Percentiles rank a stretch among this genome's conserved stretches.
Conservation (phyloP, 495 filamentous ascomycete species). For the Aspergillus nanangensis region DNA sequence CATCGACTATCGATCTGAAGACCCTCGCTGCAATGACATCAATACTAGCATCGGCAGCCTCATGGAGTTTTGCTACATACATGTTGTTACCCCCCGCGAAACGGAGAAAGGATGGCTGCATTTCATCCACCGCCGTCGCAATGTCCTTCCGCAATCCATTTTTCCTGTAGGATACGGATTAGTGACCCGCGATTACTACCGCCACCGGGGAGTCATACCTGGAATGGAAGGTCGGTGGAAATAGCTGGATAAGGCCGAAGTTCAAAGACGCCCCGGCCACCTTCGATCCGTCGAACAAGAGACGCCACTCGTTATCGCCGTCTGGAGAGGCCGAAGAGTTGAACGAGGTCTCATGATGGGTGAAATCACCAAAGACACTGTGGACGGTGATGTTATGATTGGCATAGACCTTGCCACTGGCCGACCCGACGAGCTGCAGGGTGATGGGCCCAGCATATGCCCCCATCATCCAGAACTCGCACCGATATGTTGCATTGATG, state of each 20-base stretch:
- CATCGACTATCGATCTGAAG: constrained; percentile 42
- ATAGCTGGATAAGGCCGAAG: constrained; percentile 62
- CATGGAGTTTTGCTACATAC: background rate
- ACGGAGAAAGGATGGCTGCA: constrained; percentile 55
- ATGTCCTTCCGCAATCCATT: constrained; percentile 63
- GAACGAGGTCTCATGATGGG: constrained; percentile 27
- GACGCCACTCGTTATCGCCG: constrained; percentile 61
- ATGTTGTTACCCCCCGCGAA: constrained; percentile 68
- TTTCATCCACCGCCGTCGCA: constrained; percentile 46
- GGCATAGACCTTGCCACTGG: constrained; percentile 29
- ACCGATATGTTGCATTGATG: constrained; percentile 38
- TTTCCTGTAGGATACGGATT: constrained; percentile 29
- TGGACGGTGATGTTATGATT: constrained; percentile 29
- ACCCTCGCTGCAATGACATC: constrained; percentile 16
- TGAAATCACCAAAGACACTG: constrained; percentile 24
- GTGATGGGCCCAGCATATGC: constrained; percentile 25
- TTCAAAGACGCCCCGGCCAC: constrained; percentile 45
- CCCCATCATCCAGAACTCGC: constrained; percentile 55
- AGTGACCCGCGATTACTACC: background rate
- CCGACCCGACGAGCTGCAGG: constrained; percentile 28
- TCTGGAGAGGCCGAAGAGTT: constrained; percentile 45
- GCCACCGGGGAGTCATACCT: constrained; percentile 5
- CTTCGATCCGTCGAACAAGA: constrained; percentile 52
- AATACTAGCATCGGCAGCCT: background rate
- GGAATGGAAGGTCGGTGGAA: constrained; percentile 55